Evolutionary conservation across 495 filamentous ascomycete genomes (phyloP).

Genomic region (Parmelia sp.): DNA sequence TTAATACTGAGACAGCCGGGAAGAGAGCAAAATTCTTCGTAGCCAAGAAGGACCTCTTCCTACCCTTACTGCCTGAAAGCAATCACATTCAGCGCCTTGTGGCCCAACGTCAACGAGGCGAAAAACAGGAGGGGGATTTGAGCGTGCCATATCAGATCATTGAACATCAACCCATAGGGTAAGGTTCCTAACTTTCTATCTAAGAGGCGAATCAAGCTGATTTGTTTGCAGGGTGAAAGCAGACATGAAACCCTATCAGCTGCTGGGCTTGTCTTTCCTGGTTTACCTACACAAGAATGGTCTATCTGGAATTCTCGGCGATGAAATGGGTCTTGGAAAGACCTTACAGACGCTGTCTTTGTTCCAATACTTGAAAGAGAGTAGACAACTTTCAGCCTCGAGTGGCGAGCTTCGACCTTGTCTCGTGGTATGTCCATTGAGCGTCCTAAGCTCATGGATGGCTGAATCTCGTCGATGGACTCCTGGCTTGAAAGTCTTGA

Average conservation of each 20-base stretch:
- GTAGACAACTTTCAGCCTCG: conserved; percentile 21
- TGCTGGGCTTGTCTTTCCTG: conserved; percentile 56
- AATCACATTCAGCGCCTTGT: conserved; percentile 48
- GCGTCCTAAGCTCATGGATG: conserved; percentile 53
- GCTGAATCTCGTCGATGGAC: conserved; percentile 53
- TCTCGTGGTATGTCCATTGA: conserved; percentile 55
- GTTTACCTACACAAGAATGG: conserved; percentile 53
- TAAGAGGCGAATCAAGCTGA: conserved; percentile 1
- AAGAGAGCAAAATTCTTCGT: conserved; percentile 47
- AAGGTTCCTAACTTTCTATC: conserved; percentile 13
- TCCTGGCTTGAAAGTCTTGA: conserved; percentile 47
- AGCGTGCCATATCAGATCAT: conserved; percentile 42
- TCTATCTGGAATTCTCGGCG: conserved; percentile 51
- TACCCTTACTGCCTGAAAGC: conserved; percentile 46
- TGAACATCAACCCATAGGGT: conserved; percentile 44
- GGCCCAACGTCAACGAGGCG: conserved; percentile 19
- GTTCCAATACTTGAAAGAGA: conserved; percentile 46
- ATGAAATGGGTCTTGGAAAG: conserved; percentile 63
- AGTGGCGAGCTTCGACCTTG: conserved; percentile 42
- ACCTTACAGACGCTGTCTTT: conserved; percentile 55
- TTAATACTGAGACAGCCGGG: conserved; percentile 40
- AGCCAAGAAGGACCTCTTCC: conserved; percentile 46
- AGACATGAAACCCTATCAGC: conserved; percentile 58
- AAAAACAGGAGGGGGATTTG: conserved; percentile 6
- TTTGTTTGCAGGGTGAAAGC: conserved; percentile 35